Base-by-base conservation (phyloP, 495 filamentous ascomycete genomes). In the Tuber microsphaerosporum region DNA sequence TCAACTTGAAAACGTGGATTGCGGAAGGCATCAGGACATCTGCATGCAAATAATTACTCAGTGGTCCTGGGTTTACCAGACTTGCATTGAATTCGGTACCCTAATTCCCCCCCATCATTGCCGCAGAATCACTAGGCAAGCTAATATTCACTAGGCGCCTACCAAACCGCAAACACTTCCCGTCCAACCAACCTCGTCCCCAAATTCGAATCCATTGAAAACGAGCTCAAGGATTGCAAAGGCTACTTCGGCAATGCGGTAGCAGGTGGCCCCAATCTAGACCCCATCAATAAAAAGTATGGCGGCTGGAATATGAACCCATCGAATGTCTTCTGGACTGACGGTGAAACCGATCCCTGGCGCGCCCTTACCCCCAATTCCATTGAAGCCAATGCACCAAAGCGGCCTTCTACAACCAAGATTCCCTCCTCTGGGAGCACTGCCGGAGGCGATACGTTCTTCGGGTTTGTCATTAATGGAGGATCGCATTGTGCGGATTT, bases 311-410 rank as follows among this genome's bases (percentile, higher is more conserved):
- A 78, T 45, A 80, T 81, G 71, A 73, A 73, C 19, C 79, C 79
- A 1, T 70, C 73, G 37, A 81, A 81, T 37, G 72, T 77, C 17
- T 74, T 81, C 41, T 81, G 71, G 70, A 73, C 26, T n/a, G 45
- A 73, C 26, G 80, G 80, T 26, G 75, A 81, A 69, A 37, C 71
- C 34, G 80, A 81, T 16, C 80, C 80, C 6, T 81, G 80, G 80
- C 43, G 79, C 41, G 19, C 44, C 19, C 26, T 75, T 14, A 74
- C 79, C 3, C 72, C 69, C 12, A 51, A 70, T n/a, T 79, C 77
- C 12, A 46, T 45, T 26, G 70, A 72, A 51, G 73, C 56, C 43
- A 56, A 48, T 19, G 74, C 79, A 0, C 71, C 74, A 8, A 46
- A 72, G 8, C 48, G 75, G 12, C 41, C 69, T 7, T 37, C 74